Base-by-base conservation (phyloP, 1,284 basidiomycete genomes). In the Moniliophthora roreri region DNA sequence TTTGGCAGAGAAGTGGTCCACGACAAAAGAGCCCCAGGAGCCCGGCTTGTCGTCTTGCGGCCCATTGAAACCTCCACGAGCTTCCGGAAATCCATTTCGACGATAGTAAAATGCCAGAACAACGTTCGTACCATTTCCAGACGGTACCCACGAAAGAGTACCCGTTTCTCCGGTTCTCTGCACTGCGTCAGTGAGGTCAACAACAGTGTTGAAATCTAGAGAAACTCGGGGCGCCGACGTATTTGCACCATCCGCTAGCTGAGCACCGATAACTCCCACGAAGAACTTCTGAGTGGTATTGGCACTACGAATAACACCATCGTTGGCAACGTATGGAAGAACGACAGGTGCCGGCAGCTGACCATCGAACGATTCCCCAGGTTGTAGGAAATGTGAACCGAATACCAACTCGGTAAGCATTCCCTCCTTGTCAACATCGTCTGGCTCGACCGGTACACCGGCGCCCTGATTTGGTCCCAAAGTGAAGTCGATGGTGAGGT, bases 391-490 rank as follows among this genome's bases (percentile, higher is more conserved):
- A 51, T 53, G 52, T 15, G 56, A 51, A 9, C 58, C 58, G 23
- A 58, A 60, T 1, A 60, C 58, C 2, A 60, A 44, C 42, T 60
- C 58, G 2, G 56, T 58, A 48, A 54, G 53, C 56, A 60, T 58
- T 9, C 58, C 58, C 15, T 56, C 54, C 56, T 50, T 52, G 32
- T 60, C 58, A 5, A 60, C 52, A 11, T 58, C 54, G 5, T 51
- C 52, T 4, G 58, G 58, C 26, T 52, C 53, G 4, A 60, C 54
- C 11, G 58, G 58, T 2, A 58, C 54, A 2, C 58, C 58, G 9
- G 58, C 56, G 10, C 58, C 58, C 41, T 60, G 58, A 35, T 52
- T 39, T 7, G 58, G 58, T 1, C 58, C 58, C 37, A 58, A 46
- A 18, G 50, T 54, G 38, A 60, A 58, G 41, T 60, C 58, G 26